Evolutionary conservation across 441 rosid species (phyloP), one percentile per base, ranked within the genome.

Genomic region (Populus hybrid): DNA sequence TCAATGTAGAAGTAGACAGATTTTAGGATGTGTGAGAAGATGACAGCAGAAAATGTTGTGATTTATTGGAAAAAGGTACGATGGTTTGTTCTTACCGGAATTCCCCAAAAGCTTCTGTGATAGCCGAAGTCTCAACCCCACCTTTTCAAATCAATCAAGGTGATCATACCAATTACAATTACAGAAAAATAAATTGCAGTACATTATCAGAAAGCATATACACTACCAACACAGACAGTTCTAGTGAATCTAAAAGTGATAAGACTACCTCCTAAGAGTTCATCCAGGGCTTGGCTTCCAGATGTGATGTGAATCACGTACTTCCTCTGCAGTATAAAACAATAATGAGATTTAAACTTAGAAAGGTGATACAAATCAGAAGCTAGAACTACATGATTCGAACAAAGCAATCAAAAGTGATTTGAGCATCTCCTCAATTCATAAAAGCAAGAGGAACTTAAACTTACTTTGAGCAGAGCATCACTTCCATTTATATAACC

Each of bases 31-130:
- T 28, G 70, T 59, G 38, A 72, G 59, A 16, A 67, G 32, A 12
- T 28, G 30, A n/a, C 74, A 69, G 20, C 66, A 59, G n/a, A 69
- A 75, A 24, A 12, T 54, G 9, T 23, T 24, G n/a, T 72, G 46
- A 50, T 59, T 18, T 14, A 2, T 59, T n/a, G 24, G 20, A 63
- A 30, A 30, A 67, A 50, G 7, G 72, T 57, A 3, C 4, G 32
- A 30, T 30, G 32, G 4, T 30, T 70, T 73, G 24, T 84, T 77
- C 85, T 85, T 73, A 93, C 95, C 96, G 81, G 63, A 91, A 94
- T 76, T 91, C 94, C 38, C 97, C 98, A 91, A 92, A 94, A 80
- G 99, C 97, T 92, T 94, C 98, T 11, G 98, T 94, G 57, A 96
- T 93, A 67, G 89, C 86, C 28, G 74, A 68, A 78, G 99, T 91